Conservation (phyloP, 176 grass and related monocot species). For the Leersia perrieri region DNA sequence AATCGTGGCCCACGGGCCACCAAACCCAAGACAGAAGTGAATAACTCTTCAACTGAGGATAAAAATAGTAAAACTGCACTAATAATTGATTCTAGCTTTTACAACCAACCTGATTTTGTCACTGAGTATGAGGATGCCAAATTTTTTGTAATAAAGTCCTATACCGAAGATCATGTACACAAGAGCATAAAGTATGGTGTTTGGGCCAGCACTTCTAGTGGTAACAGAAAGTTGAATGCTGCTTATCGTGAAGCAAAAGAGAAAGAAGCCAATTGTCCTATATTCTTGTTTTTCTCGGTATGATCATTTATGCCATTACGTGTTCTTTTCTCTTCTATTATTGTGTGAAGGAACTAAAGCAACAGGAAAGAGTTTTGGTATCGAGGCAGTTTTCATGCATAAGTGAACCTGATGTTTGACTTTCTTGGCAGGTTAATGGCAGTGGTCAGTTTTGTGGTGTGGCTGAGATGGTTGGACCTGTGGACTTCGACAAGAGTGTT, state of each 20-base stretch:
- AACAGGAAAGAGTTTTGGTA: neutral
- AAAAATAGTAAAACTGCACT: constrained; percentile 9
- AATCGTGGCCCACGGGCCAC: constrained; percentile 31
- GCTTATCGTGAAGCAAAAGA: constrained; percentile 32
- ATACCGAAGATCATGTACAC: constrained; percentile 45
- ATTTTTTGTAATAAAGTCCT: constrained; percentile 54
- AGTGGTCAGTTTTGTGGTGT: constrained; percentile 62
- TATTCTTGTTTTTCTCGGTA: constrained; percentile 58
- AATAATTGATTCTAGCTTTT: constrained; percentile 14
- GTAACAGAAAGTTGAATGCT: constrained; percentile 47
- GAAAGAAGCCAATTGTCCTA: constrained; percentile 9
- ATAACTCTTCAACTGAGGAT: constrained; percentile 6
- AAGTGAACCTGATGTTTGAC: neutral
- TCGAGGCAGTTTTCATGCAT: neutral
- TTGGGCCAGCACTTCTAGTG: constrained; percentile 42
- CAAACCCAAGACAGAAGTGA: constrained; percentile 25
- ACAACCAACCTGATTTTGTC: constrained; percentile 40
- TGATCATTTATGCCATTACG: neutral
- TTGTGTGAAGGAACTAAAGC: neutral
- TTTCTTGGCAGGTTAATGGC: constrained; percentile 50
- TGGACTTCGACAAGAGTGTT: constrained; percentile 61
- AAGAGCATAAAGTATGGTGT: constrained; percentile 52
- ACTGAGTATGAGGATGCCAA: constrained; percentile 36
- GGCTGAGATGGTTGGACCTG: constrained; percentile 65
- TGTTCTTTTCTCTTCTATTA: neutral